Evolutionary conservation across 192 early-diverging fungal genomes (phyloP).

Genomic region (Umbelopsis isabellina): DNA sequence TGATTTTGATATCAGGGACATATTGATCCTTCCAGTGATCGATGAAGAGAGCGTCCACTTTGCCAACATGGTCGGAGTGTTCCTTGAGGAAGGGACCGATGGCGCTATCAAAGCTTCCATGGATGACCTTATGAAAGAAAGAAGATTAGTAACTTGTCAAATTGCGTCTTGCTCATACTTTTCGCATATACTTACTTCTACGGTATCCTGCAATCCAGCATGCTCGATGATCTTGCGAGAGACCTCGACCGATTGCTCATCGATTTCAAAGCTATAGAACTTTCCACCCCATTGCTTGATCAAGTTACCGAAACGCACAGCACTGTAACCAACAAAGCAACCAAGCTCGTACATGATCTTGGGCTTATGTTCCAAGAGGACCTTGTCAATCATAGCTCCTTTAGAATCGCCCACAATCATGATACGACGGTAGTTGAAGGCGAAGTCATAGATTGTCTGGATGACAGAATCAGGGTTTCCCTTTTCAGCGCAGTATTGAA

Average conservation of each 20-base stretch:
- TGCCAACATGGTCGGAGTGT: slow-evolving; percentile 5
- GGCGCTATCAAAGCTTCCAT: background rate
- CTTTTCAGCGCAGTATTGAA: background rate
- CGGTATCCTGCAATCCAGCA: slow-evolving; percentile 21
- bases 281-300: slow-evolving; percentile 14
- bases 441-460: slow-evolving; percentile 14
- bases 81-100: background rate
- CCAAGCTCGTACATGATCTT: slow-evolving; percentile 27
- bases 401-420: slow-evolving; percentile 26
- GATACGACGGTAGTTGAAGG: slow-evolving; percentile 9
- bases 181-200: slow-evolving; percentile 5
- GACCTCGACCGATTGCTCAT: slow-evolving; percentile 11
- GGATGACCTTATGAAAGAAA: slow-evolving; percentile 13
- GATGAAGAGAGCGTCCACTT: slow-evolving; percentile 26
- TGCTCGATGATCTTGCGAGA: slow-evolving; percentile 18
- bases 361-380: slow-evolving; percentile 25
- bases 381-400: slow-evolving; percentile 15
- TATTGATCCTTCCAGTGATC: slow-evolving; percentile 30
- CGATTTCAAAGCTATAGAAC: slow-evolving; percentile 22
- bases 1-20: slow-evolving; percentile 16
- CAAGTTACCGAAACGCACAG: slow-evolving; percentile 22
- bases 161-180: background rate
- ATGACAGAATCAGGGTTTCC: slow-evolving; percentile 20
- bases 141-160: background rate
- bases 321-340: slow-evolving; percentile 27